Evolutionary conservation across 805 yeast species (phyloP), one percentile per base, ranked within the genome.

Genomic region (Maudiozyma pseudohumilis): DNA sequence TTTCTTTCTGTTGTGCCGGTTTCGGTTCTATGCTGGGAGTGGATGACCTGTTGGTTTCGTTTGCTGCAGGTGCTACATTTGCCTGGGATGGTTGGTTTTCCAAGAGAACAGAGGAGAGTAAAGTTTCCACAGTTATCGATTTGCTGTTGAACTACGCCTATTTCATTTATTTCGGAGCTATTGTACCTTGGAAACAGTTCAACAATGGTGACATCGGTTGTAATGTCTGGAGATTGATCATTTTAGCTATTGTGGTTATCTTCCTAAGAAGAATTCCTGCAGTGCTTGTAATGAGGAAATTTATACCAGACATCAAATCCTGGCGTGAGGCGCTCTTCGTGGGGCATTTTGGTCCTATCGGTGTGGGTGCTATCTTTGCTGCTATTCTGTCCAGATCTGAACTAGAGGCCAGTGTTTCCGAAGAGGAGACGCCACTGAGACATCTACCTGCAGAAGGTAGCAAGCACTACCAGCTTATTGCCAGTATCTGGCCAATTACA

Each of bases 301-400:
- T 86, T 18, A 80, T 85, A 2, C 95, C 96, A 0, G 96, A 87
- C 55, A 74, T 87, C 28, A 78, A 85, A 50, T 73, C 85, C 9
- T 87, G 96, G 95, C 75, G 95, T 57, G 96, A 87, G 58, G 96
- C 96, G 0, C 56, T 87, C 3, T 88, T 88, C 59, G 85, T 94
- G 57, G 96, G 96, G 16, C 95, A 87, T 62, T 87, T 88, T 59
- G 96, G 96, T 13, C 96, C 96, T 2, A 84, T 88, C 53, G 96
- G 96, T 34, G 96, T 87, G 17, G 95, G 96, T 40, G 95, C 95
- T 1, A 68, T 87, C 6, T 86, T 83, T 59, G 89, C 92, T 29
- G 78, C 84, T 5, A 77, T 87, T 35, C 65, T 86, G 44, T 85
- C 94, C 0, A 72, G 89, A 43, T 73, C 76, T 8, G 81, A 78